Evolutionary conservation across 2,329 filamentous ascomycete genomes (phyloP).

Genomic region (Neofusicoccum laricinum): DNA sequence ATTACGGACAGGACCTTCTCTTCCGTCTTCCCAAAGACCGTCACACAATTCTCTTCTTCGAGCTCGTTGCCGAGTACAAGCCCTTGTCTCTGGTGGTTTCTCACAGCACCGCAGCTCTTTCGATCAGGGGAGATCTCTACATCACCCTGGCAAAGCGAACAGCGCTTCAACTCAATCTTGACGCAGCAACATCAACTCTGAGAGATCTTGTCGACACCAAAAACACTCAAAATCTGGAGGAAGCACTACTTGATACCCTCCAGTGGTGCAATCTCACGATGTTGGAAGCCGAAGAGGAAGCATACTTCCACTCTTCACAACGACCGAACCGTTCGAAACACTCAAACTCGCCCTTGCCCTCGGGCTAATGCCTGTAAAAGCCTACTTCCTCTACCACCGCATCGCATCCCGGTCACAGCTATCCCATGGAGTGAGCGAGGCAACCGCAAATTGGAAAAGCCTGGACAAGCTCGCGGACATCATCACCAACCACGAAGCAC

Average conservation of each 20-base stretch:
- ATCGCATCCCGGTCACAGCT: not conserved
- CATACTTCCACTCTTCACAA: not conserved
- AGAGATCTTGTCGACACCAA: not conserved
- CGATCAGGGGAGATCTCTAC: constrained; percentile 16
- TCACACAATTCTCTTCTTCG: constrained; percentile 11
- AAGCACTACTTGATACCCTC: not conserved
- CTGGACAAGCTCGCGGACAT: not conserved
- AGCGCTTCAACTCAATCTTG: not conserved
- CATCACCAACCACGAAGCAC: not conserved
- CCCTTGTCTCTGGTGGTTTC: constrained; percentile 13
- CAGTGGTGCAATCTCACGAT: constrained; percentile 11
- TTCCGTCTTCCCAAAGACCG: not conserved
- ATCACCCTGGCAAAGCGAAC: constrained; percentile 12
- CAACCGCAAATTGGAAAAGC: not conserved
- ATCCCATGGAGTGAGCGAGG: no score
- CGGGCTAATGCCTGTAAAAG: not conserved
- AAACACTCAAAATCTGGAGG: not conserved
- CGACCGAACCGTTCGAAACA: not conserved
- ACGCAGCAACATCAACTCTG: not conserved
- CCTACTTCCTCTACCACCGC: not conserved
- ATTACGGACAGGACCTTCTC: not conserved
- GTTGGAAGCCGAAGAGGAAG: not conserved
- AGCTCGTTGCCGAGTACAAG: constrained; percentile 16
- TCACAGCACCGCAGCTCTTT: constrained; percentile 10
- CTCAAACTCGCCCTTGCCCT: not conserved